Evolutionary conservation across 2,329 filamentous ascomycete genomes (phyloP), one percentile per base, ranked within the genome.

Genomic region (Elsinoe ampelina): DNA sequence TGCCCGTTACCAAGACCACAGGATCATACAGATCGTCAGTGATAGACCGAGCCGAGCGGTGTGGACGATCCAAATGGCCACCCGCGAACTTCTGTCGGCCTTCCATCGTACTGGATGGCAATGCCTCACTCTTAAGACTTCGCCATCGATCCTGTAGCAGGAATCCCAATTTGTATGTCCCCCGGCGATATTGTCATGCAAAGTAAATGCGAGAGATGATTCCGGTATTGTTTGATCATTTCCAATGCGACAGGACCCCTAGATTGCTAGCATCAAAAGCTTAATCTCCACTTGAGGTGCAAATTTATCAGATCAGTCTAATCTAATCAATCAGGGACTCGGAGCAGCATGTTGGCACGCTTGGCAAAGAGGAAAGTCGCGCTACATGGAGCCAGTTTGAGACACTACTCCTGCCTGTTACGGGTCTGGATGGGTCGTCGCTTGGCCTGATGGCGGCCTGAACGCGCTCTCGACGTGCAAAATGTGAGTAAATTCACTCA

Each of bases 261-360:
- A 13, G 17, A 17, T 32, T 22, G n/a, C 19, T 38, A 11, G 32
- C 8, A 26, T 20, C 15, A 6, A 6, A 51, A 38, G 19, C 35
- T 52, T 10, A 19, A 26, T 13, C 11, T 39, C 48, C 48, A 52
- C 48, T 52, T 38, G 19, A 39, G 6, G 48, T 26, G 48, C 26
- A 38, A 39, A 39, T 39, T 26, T 39, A 52, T 52, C 48, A 52
- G 34, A 39, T 52, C 41, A 35, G 34, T 52, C 48, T 52, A 52
- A 52, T 52, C 48, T 52, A 39, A 52, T 52, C 48, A 52, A 52
- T 39, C 48, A 35, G 12, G 11, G 22, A 3, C 15, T n/a, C n/a
- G 45, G 19, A 22, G 19, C 5, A 13, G 19, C 3, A 30, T 30
- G 15, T 34, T 38, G 48, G 48, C 26, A 36, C 30, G 47, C 7